Evolutionary conservation across 495 filamentous ascomycete species (phyloP).

Genomic region (Pseudotulostoma volvatum): DNA sequence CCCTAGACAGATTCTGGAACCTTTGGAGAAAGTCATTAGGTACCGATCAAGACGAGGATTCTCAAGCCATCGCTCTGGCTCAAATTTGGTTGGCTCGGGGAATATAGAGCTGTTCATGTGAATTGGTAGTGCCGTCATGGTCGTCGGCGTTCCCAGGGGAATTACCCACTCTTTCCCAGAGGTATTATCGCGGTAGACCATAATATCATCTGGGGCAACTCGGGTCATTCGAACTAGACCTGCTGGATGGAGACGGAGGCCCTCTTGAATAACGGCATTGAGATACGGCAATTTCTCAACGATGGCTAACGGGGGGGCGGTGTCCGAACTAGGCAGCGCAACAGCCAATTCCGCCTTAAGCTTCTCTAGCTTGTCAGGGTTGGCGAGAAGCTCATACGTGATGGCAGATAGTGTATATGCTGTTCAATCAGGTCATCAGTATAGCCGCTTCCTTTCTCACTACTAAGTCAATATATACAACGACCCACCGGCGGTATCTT

Average conservation of each 20-base stretch:
- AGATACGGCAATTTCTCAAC: slow-evolving; percentile 23
- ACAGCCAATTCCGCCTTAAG: slow-evolving; percentile 12
- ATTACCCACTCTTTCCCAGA: slow-evolving; percentile 3
- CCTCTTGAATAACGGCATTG: slow-evolving; percentile 27
- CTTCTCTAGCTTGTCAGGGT: slow-evolving; percentile 8
- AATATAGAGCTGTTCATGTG: slow-evolving; percentile 24
- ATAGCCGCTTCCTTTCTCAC: not conserved
- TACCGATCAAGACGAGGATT: slow-evolving; percentile 6
- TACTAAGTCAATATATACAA: too few species aligned
- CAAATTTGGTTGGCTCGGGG: slow-evolving; percentile 17
- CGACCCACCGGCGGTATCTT: slow-evolving; percentile 18
- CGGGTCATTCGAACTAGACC: too few species aligned
- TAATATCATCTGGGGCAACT: too few species aligned
- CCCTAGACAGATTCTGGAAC: slow-evolving; percentile 14
- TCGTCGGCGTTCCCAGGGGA: slow-evolving; percentile 22
- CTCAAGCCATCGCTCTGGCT: slow-evolving; percentile 27
- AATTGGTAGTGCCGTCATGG: slow-evolving; percentile 21
- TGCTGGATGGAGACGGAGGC: slow-evolving; percentile 24
- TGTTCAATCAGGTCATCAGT: slow-evolving; percentile 3
- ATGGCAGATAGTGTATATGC: slow-evolving; percentile 6
- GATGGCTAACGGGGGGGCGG: slow-evolving; percentile 4
- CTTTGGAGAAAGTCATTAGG: slow-evolving; percentile 12
- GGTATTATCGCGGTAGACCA: too few species aligned
- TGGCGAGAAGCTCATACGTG: slow-evolving; percentile 12
- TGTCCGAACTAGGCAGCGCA: slow-evolving; percentile 7